Percentiles rank a stretch among this genome's conserved stretches.
These are phyloP conservation scores for Xylaria flabelliformis DNA, from an alignment of 495 filamentous ascomycete species.

Conservation along the genomic window DNA sequence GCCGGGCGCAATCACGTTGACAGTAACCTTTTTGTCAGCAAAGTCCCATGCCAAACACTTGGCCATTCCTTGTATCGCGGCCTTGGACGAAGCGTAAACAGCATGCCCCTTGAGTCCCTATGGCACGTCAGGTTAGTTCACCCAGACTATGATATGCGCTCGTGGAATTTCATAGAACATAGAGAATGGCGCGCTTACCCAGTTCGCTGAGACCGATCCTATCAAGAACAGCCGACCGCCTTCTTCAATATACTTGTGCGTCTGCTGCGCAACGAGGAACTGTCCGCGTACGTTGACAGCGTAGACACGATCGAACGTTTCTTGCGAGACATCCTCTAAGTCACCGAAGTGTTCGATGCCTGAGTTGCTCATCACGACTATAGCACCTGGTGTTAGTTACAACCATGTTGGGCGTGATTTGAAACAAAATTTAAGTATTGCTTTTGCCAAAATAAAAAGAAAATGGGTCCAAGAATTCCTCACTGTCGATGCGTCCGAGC, in stretches of 20 bases:
- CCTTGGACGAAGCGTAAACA: slow-evolving; percentile 74
- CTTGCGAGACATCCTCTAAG: slow-evolving; percentile 68
- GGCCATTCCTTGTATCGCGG: slow-evolving; percentile 73
- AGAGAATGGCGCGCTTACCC: slow-evolving; percentile 26
- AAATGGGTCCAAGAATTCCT: no score
- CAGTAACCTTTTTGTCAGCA: slow-evolving; percentile 69
- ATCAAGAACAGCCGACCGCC: slow-evolving; percentile 69
- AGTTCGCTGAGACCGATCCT: slow-evolving; percentile 52
- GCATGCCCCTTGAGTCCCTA: slow-evolving; percentile 68
- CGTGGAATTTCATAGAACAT: background rate
- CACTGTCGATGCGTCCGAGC: slow-evolving; percentile 68
- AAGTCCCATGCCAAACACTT: slow-evolving; percentile 72
- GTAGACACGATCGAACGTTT: slow-evolving; percentile 74
- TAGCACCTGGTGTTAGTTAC: background rate
- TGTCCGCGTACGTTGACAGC: slow-evolving; percentile 74
- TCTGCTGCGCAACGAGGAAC: slow-evolving; percentile 78
- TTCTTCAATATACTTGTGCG: slow-evolving; percentile 65
- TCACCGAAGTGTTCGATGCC: slow-evolving; percentile 65
- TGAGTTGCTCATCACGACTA: slow-evolving; percentile 68
- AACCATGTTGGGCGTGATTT: background rate
- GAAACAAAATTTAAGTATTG: background rate
- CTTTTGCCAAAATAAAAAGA: no score
- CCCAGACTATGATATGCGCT: background rate
- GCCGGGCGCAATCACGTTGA: slow-evolving; percentile 74
- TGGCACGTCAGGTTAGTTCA: slow-evolving; percentile 46